phyloP scores from a whole-genome alignment of 2,329 filamentous ascomycete genomes.

The Tolypocladium tundrense region DNA sequence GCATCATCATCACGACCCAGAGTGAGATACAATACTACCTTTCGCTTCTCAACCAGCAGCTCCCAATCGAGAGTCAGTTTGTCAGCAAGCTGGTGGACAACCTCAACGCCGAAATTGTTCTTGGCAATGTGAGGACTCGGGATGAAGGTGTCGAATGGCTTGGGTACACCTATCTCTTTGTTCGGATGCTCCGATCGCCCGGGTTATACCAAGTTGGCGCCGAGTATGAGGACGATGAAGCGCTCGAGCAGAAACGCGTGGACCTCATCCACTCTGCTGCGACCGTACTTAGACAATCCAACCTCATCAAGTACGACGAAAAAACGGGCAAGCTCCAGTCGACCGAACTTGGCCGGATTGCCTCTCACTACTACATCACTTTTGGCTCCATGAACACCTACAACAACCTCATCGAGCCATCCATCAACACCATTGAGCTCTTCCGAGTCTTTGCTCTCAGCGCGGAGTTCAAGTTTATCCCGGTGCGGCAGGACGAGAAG shows the following conservation, averaged over 20 bases:
- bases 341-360: slow-evolving; percentile 89
- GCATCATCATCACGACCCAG: slow-evolving; percentile 96
- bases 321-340: slow-evolving; percentile 80
- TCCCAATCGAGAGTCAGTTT: slow-evolving; percentile 95
- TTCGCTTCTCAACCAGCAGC: slow-evolving; percentile 89
- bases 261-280: slow-evolving; percentile 94
- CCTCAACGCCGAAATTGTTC: slow-evolving; percentile 88
- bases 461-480: slow-evolving; percentile 98
- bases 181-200: slow-evolving; percentile 92
- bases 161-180: slow-evolving; percentile 94
- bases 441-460: slow-evolving; percentile 95
- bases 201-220: slow-evolving; percentile 91
- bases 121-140: slow-evolving; percentile 82
- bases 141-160: slow-evolving; percentile 99
- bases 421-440: slow-evolving; percentile 85
- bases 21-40: slow-evolving; percentile 95
- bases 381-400: slow-evolving; percentile 95
- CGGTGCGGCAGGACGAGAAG: slow-evolving; percentile 95
- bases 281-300: slow-evolving; percentile 73
- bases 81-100: slow-evolving; percentile 91
- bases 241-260: slow-evolving; percentile 92
- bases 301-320: slow-evolving; percentile 89
- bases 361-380: slow-evolving; percentile 97
- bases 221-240: slow-evolving; percentile 88
- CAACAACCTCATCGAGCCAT: slow-evolving; percentile 88